Base-by-base conservation (phyloP, 2,329 filamentous ascomycete species). In the Pseudocercospora crystallina region DNA sequence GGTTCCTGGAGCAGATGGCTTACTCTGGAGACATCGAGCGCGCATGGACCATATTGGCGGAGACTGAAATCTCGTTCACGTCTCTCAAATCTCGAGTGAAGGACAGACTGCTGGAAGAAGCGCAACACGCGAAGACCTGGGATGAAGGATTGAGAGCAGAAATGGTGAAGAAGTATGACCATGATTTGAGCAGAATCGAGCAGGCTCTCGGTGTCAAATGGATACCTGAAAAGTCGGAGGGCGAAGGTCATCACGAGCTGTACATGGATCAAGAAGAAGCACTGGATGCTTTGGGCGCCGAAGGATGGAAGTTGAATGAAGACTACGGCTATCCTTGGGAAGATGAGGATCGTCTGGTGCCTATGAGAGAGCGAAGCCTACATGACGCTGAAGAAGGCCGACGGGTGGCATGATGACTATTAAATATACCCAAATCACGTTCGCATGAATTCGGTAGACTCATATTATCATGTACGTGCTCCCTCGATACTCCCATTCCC, bases 1-100 rank as follows among this genome's bases (percentile, higher is more conserved):
- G 64, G 63, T 70, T 69, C 45, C 30, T 69, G 8, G 67, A 69
- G 54, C 65, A 68, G 46, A 63, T 68, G 56, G 49, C 59, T 0
- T 54, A 56, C 39, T 48, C 63, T 8, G 67, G 63, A 12, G 66
- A 65, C 14, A 39, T 64, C 12, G 38, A 56, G 31, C 48, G 51
- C 32, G 67, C 66, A 3, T 70, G 68, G 68, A 13, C 53, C 30
- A 58, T 69, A 3, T 34, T 69, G 8, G 47, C 52, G 9, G 61
- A 67, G 15, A 58, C 58, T 0, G 53, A 47, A 0, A 51, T 66
- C 2, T 33, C 53, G 1, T 65, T 68, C 37, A 38, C 37, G 2
- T 43, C 30, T 9, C 53, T 65, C 20, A 62, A 64, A 13, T 15
- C 42, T 5, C 41, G 49, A 5, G 43, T 65, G 8, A 58, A 56